Evolutionary conservation across 179 eudicot genomes (phyloP), one percentile per base, ranked within the genome.

Genomic region (Patellifolia procumbens): DNA sequence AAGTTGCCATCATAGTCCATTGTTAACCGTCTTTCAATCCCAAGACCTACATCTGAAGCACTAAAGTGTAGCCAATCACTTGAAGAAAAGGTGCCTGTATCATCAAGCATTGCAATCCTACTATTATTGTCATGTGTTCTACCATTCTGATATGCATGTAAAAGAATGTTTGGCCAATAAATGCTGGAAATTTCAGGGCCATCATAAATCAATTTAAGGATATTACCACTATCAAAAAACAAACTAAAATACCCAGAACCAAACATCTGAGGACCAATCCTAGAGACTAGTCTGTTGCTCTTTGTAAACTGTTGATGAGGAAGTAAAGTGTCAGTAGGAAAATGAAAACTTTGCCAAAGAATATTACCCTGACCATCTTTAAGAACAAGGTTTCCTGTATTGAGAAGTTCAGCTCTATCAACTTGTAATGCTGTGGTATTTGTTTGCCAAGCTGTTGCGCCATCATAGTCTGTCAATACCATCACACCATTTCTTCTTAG

Each of bases 271-370:
- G 70, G 75, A 34, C 84, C 79, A 61, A 74, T n/a, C 13, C 79
- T 71, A 76, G 93, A 88, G 22, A 81, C 59, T 61, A 90, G 65
- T 22, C 39, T 74, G 32, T 72, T 85, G 58, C 45, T 76, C 79
- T 87, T 88, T 6, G 86, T 88, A n/a, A 90, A 76, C 4, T 29
- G 34, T 60, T 90, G 94, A 68, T 53, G 70, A 63, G 93, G 91
- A 59, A 88, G 81, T 51, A 88, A 84, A 16, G 93, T 90, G 73
- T 90, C 88, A 10, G 91, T 88, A 3, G 91, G 89, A 72, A 61
- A 85, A 86, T 89, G 89, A 78, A 89, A 89, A 81, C 93, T 89
- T 71, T 89, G 91, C 90, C 93, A 89, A 19, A 88, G 73, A 46
- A 85, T 69, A 13, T 79, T 76, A 80, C 86, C 89, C 22, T 24